A percentile compares a stretch with the other conserved stretches of the same genome.
Conservation (phyloP, 108 stramenopile genomes). For the Hondaea fermentalgiana region DNA sequence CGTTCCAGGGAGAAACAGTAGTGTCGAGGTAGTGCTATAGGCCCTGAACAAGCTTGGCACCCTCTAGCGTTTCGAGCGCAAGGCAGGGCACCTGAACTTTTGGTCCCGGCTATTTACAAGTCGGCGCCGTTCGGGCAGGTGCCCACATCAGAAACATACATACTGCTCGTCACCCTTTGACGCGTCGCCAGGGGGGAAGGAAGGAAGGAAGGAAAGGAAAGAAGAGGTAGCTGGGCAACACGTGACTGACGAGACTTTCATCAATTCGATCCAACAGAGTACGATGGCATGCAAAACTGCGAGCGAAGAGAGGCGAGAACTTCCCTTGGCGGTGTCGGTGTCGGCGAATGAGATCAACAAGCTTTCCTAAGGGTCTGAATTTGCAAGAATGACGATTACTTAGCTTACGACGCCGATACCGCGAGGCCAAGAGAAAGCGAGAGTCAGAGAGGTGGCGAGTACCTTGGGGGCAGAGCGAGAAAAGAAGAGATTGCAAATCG, state of each 20-base stretch:
- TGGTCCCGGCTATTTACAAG: background rate
- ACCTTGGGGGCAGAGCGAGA: background rate
- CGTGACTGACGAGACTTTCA: too few species aligned
- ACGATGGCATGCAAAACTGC: too few species aligned
- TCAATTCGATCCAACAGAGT: too few species aligned
- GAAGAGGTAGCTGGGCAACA: too few species aligned
- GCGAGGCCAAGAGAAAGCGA: background rate
- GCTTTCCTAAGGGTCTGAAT: slow-evolving; percentile 3
- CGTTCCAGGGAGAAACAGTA: background rate
- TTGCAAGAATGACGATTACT: background rate
- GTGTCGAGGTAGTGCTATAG: background rate
- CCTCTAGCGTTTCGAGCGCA: background rate
- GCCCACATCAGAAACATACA: background rate
- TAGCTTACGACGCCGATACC: background rate
- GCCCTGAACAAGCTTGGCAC: background rate
- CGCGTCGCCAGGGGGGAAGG: too few species aligned
- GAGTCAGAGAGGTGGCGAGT: background rate
- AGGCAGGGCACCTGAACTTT: background rate
- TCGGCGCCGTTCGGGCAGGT: background rate
- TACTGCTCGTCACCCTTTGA: background rate
- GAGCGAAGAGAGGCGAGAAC: background rate
- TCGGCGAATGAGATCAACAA: slow-evolving; percentile 5
- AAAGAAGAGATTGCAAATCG: too few species aligned
- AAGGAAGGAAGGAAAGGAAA: too few species aligned
- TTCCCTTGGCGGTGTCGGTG: background rate